phyloP scores from a whole-genome alignment of 768 basidiomycete genomes.

The Omphalotus guepiniiformis region DNA sequence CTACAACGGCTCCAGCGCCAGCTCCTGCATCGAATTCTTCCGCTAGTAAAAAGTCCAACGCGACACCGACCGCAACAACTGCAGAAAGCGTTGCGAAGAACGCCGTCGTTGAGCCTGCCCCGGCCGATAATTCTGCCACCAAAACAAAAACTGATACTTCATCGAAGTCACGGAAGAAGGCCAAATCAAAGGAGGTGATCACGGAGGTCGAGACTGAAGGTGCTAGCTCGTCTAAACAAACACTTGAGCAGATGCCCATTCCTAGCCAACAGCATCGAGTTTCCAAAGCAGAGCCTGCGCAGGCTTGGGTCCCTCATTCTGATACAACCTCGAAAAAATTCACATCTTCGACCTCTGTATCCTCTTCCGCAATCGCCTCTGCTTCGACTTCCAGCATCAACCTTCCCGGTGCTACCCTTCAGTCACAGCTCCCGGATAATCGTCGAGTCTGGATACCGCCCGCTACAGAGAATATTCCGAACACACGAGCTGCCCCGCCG shows the following conservation, averaged over 20 bases:
- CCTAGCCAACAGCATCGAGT: too few relatives aligned
- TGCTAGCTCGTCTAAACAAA: neutral
- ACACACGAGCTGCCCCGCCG: neutral
- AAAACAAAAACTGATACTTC: too few relatives aligned
- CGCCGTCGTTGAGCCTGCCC: too few relatives aligned
- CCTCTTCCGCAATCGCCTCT: neutral
- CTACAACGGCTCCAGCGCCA: too few relatives aligned
- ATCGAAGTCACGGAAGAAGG: too few relatives aligned
- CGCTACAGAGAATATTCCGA: neutral
- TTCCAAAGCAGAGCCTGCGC: neutral
- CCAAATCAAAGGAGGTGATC: too few relatives aligned
- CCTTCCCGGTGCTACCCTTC: neutral
- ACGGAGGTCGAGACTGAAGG: too few relatives aligned
- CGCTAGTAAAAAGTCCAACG: too few relatives aligned
- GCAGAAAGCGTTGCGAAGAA: too few relatives aligned
- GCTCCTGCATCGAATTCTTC: too few relatives aligned
- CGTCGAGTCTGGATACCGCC: conserved; percentile 8
- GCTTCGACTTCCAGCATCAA: neutral
- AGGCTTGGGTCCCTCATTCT: neutral
- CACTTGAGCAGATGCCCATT: neutral
- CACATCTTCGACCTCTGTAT: neutral
- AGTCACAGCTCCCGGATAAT: conserved; percentile 4
- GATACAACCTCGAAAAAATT: neutral
- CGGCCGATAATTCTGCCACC: too few relatives aligned
- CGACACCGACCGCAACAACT: too few relatives aligned